Conservation (phyloP, 768 basidiomycete genomes). For the Kwoniella dendrophila region DNA sequence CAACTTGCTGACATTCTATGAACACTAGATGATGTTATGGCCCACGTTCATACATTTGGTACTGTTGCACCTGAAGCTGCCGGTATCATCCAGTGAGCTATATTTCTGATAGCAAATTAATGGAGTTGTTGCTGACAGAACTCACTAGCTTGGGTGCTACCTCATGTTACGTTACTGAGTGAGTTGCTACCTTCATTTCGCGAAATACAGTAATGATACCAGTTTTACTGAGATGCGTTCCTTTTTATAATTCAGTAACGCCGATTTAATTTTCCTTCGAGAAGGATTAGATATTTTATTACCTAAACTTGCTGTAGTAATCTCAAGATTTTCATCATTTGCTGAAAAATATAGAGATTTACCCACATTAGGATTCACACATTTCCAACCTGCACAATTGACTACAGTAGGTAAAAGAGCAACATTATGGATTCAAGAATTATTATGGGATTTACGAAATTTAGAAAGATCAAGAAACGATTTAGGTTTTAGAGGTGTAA, state of each 20-base stretch:
- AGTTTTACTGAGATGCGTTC: too few relatives aligned
- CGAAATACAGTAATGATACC: too few relatives aligned
- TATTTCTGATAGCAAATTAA: background rate
- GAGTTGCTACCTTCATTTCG: too few relatives aligned
- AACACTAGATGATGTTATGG: slow-evolving; percentile 85
- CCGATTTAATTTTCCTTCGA: slow-evolving; percentile 95
- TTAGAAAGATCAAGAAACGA: slow-evolving; percentile 85
- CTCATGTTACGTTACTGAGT: slow-evolving; percentile 99
- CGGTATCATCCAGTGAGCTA: slow-evolving; percentile 85
- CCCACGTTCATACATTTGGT: slow-evolving; percentile 97
- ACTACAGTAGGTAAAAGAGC: slow-evolving; percentile 97
- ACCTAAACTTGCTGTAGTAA: slow-evolving; percentile 82
- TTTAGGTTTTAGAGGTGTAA: slow-evolving; percentile 95
- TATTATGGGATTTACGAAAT: slow-evolving; percentile 95
- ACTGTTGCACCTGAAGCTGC: slow-evolving; percentile 89
- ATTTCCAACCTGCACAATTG: slow-evolving; percentile 97
- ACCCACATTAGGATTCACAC: slow-evolving; percentile 95
- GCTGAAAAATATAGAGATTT: slow-evolving; percentile 82
- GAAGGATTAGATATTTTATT: slow-evolving; percentile 81
- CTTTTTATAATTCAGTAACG: slow-evolving; percentile 66
- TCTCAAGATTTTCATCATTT: slow-evolving; percentile 82
- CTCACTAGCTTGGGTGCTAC: slow-evolving; percentile 82
- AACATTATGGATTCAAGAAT: slow-evolving; percentile 95
- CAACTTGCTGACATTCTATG: slow-evolving; percentile 6
- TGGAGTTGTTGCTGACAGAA: slow-evolving; percentile 1